Evolutionary conservation across 2,329 filamentous ascomycete genomes (phyloP).

Genomic region (Botrytis porri): DNA sequence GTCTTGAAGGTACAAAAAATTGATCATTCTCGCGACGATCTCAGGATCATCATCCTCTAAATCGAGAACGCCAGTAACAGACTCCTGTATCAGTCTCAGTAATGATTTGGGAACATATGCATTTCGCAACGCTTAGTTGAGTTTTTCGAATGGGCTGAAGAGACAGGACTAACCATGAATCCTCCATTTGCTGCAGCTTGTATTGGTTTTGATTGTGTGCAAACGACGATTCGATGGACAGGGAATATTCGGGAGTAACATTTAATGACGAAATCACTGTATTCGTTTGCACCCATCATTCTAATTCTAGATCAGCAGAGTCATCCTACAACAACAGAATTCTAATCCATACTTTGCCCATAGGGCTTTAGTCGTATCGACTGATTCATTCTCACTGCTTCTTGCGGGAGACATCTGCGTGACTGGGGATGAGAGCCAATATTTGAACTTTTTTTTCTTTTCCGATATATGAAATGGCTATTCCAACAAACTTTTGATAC

Average conservation of each 20-base stretch:
- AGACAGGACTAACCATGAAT: constrained; percentile 20
- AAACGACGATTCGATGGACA: constrained; percentile 28
- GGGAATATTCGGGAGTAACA: constrained; percentile 24
- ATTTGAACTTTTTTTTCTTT: neutral
- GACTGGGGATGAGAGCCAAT: too few relatives aligned
- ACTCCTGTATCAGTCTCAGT: constrained; percentile 18
- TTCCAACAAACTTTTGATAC: neutral
- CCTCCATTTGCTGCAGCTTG: constrained; percentile 22
- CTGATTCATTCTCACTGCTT: neutral
- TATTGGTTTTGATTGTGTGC: constrained; percentile 25
- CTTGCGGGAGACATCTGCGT: neutral
- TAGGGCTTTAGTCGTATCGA: neutral
- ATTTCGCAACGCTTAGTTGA: neutral
- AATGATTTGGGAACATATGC: neutral
- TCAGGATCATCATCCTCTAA: constrained; percentile 18
- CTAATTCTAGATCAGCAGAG: neutral
- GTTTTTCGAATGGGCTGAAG: neutral
- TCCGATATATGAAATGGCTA: neutral
- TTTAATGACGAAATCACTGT: constrained; percentile 26
- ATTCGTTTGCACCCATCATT: constrained; percentile 18
- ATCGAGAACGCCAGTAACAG: neutral
- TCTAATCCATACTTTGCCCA: neutral
- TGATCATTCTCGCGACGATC: constrained; percentile 19
- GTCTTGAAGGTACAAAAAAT: constrained; percentile 53
- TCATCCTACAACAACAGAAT: neutral